Percentiles rank a stretch among this genome's conserved stretches.
phyloP scores from a whole-genome alignment of 768 basidiomycete species.

The Phaeotremella skinneri region DNA sequence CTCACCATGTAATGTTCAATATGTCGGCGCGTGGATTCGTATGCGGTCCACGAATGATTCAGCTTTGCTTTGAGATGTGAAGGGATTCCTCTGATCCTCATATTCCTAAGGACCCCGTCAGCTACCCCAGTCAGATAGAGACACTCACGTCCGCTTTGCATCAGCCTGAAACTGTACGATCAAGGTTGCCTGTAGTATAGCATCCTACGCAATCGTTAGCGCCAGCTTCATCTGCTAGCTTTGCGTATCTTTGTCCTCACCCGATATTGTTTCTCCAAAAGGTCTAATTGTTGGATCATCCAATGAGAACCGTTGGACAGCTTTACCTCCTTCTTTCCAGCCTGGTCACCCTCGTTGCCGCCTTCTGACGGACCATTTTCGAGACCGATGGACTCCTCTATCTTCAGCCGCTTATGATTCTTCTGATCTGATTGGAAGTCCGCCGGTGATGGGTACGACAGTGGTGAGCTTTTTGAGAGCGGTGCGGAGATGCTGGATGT shows the following conservation, averaged over 20 bases:
- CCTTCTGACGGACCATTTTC: background rate
- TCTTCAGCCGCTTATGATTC: background rate
- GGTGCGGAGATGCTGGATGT: conserved; percentile 1
- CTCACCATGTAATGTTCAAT: conserved; percentile 23
- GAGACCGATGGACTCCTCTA: background rate
- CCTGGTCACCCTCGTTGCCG: background rate
- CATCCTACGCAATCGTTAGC: conserved; percentile 22
- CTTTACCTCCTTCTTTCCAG: background rate
- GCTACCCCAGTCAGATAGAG: background rate
- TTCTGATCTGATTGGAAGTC: background rate
- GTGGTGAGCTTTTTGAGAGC: background rate
- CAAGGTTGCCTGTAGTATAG: conserved; percentile 17
- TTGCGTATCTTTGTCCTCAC: conserved; percentile 4
- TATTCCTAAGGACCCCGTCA: conserved; percentile 1
- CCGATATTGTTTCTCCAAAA: conserved; percentile 16
- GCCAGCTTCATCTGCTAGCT: conserved; percentile 7
- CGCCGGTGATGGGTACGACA: background rate
- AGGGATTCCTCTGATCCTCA: background rate
- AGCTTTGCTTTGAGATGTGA: conserved; percentile 11
- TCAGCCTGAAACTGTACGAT: conserved; percentile 16
- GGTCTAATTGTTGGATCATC: conserved; percentile 13
- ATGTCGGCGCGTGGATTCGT: conserved; percentile 17
- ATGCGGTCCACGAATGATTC: conserved; percentile 11
- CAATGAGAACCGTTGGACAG: conserved; percentile 13
- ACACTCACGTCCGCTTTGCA: conserved; percentile 9